Conservation (phyloP, 345 rosid species). For the Eucalyptus microcorys region DNA sequence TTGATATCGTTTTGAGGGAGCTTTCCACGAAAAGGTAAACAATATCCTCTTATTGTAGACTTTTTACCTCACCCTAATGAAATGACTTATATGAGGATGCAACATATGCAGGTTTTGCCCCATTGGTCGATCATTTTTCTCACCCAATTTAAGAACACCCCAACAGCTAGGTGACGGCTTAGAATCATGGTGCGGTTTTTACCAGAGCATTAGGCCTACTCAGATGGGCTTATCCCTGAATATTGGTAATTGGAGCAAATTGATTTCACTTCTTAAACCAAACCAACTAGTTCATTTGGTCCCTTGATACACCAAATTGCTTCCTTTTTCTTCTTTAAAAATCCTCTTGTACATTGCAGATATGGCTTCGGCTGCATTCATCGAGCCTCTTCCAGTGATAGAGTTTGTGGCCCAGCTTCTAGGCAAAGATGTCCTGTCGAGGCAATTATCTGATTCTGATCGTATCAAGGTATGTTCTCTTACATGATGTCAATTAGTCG, state of each 20-base stretch:
- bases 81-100: not conserved
- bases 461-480: constrained; percentile 61
- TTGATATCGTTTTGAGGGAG: constrained; percentile 87
- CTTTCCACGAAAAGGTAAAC: constrained; percentile 65
- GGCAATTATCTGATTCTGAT: constrained; percentile 86
- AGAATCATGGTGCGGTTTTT: constrained; percentile 98
- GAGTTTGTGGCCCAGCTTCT: constrained; percentile 94
- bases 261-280: not conserved
- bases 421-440: constrained; percentile 62
- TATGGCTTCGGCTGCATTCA: constrained; percentile 97
- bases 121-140: constrained; percentile 86
- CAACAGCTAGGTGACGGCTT: constrained; percentile 90
- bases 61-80: not conserved
- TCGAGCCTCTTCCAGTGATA: constrained; percentile 94
- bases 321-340: not conserved
- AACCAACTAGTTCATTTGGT: not conserved
- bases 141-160: constrained; percentile 69
- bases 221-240: constrained; percentile 96
- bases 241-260: constrained; percentile 43
- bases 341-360: constrained; percentile 18
- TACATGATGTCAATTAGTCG: not conserved
- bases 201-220: constrained; percentile 94
- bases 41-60: not conserved
- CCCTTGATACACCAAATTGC: not conserved
- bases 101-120: constrained; percentile 50